Evolutionary conservation across 163 green algal species (phyloP).

Genomic region (Volvox carteri): DNA sequence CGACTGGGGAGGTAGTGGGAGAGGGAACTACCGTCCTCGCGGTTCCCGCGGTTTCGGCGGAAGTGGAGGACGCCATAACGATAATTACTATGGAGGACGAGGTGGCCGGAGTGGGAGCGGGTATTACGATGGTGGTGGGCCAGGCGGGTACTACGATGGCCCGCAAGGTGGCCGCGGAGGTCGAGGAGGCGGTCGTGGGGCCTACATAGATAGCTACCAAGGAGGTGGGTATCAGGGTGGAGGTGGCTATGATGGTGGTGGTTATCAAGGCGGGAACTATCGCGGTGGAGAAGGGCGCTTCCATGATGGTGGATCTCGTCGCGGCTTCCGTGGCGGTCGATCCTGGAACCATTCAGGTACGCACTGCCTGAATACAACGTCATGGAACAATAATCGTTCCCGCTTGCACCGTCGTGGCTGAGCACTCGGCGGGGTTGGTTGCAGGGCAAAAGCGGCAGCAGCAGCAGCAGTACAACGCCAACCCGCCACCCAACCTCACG

Average conservation of each 20-base stretch:
- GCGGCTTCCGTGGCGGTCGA: constrained; percentile 33
- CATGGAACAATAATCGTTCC: too few relatives aligned
- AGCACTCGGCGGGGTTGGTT: neutral
- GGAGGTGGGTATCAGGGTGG: constrained; percentile 32
- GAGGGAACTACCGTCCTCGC: constrained; percentile 20
- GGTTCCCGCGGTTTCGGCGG: constrained; percentile 17
- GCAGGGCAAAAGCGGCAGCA: constrained; percentile 50
- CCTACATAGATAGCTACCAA: constrained; percentile 1
- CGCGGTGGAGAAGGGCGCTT: constrained; percentile 38
- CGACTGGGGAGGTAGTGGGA: constrained; percentile 11
- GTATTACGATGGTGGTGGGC: constrained; percentile 31
- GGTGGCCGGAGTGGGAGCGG: neutral
- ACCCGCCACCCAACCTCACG: constrained; percentile 42
- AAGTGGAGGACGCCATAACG: constrained; percentile 30
- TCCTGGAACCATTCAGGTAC: constrained; percentile 44
- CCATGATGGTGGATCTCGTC: constrained; percentile 38
- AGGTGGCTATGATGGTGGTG: constrained; percentile 10
- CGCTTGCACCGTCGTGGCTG: too few relatives aligned
- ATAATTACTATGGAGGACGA: constrained; percentile 29
- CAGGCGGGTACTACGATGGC: constrained; percentile 36
- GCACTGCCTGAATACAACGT: too few relatives aligned
- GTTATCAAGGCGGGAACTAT: constrained; percentile 36
- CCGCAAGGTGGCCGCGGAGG: constrained; percentile 2
- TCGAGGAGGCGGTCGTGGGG: neutral
- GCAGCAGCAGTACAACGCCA: constrained; percentile 41